Percentiles rank a stretch among this genome's conserved stretches.
Conservation (phyloP, 371 early-diverging fungal species). For the Conidiobolus incongruus region DNA sequence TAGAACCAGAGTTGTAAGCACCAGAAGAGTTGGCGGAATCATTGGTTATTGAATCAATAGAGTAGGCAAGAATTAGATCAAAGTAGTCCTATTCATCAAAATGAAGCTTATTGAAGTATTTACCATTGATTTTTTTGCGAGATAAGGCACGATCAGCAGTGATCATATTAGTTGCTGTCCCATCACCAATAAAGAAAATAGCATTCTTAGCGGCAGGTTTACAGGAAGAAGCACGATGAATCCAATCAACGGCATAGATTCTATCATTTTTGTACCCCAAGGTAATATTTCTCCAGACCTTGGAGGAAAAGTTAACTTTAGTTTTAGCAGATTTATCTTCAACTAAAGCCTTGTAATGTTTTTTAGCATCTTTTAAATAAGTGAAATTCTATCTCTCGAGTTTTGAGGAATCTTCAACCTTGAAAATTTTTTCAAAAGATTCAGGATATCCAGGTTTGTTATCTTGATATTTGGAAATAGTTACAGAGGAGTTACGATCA, state of each 20-base stretch:
- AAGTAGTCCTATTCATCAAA: conserved; percentile 28
- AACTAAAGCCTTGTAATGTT: not conserved
- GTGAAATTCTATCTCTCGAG: not conserved
- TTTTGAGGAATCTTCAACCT: conserved; percentile 12
- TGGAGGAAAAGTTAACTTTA: conserved; percentile 23
- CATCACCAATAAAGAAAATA: conserved; percentile 46
- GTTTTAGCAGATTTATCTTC: conserved; percentile 9
- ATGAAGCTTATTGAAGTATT: conserved; percentile 24
- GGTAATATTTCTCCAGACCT: conserved; percentile 25
- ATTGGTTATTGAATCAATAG: conserved; percentile 15
- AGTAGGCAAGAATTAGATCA: not conserved
- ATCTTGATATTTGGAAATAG: conserved; percentile 3
- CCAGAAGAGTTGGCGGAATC: conserved; percentile 58
- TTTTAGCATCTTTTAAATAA: not conserved
- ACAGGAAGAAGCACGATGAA: conserved; percentile 18
- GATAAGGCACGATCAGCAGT: conserved; percentile 30
- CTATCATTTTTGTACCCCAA: conserved; percentile 14
- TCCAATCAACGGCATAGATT: conserved; percentile 18
- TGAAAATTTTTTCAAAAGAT: conserved; percentile 16
- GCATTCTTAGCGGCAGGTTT: conserved; percentile 44
- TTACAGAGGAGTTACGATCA: conserved; percentile 2
- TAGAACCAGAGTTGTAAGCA: conserved; percentile 43
- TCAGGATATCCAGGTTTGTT: conserved; percentile 7
- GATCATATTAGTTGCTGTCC: conserved; percentile 33
- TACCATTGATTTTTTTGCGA: conserved; percentile 23